These are phyloP conservation scores for Rhizopogon roseolus DNA, from an alignment of 768 basidiomycete genomes.

Conservation along the genomic window DNA sequence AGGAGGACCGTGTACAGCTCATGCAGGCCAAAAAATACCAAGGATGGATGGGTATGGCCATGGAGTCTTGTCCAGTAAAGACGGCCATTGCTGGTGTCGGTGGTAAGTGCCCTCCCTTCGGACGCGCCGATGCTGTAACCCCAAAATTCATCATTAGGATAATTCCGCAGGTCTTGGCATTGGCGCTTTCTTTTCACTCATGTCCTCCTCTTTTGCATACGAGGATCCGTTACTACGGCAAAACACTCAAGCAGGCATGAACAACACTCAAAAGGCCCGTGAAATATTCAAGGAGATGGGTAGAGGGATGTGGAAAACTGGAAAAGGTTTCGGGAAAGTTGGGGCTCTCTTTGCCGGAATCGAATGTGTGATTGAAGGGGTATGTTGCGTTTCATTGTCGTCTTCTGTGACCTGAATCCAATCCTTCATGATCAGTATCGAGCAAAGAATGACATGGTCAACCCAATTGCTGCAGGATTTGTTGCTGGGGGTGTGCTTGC, in stretches of 20 bases:
- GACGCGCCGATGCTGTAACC: not conserved
- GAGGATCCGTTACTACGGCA: conserved; percentile 85
- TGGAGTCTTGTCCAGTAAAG: conserved; percentile 87
- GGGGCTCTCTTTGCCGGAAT: conserved; percentile 92
- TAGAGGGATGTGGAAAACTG: conserved; percentile 81
- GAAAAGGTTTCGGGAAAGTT: conserved; percentile 92
- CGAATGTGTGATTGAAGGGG: conserved; percentile 93
- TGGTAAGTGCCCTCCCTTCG: conserved; percentile 46
- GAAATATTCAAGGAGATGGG: conserved; percentile 95
- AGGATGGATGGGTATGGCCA: conserved; percentile 59
- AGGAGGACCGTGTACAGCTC: conserved; percentile 68
- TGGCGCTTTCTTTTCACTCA: conserved; percentile 93
- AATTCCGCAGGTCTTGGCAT: conserved; percentile 70
- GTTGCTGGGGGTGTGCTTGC: conserved; percentile 86
- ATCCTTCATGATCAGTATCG: conserved; percentile 66
- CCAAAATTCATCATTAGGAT: conserved; percentile 4
- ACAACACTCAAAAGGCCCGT: conserved; percentile 71
- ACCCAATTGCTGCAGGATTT: conserved; percentile 85
- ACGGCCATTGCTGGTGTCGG: conserved; percentile 74
- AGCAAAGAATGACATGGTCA: conserved; percentile 92
- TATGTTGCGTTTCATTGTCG: conserved; percentile 36
- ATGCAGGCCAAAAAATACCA: conserved; percentile 77
- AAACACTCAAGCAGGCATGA: conserved; percentile 50
- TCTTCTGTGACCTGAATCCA: not conserved
- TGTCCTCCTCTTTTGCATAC: conserved; percentile 93